Conservation (phyloP, 2,329 filamentous ascomycete species). For the Cladophialophora exuberans region DNA sequence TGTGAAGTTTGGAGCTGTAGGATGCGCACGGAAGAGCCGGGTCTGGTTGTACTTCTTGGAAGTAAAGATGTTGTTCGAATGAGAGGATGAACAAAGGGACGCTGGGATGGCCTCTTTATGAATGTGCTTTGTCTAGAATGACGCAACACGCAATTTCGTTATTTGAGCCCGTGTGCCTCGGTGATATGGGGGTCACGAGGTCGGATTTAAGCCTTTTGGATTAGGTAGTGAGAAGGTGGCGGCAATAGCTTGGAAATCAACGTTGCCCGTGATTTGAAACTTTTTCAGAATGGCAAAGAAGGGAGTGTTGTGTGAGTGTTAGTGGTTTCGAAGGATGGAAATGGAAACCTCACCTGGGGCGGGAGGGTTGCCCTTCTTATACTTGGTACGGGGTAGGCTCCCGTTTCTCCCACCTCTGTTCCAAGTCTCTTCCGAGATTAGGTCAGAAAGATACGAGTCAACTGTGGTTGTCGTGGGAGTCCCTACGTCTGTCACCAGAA, state of each 20-base stretch:
- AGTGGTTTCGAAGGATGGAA: neutral
- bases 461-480: neutral
- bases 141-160: conserved; percentile 23
- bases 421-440: conserved; percentile 1
- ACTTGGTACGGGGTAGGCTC: too few species aligned
- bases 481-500: neutral
- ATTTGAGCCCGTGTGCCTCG: conserved; percentile 21
- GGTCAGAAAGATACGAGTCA: conserved; percentile 20
- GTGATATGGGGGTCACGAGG: conserved; percentile 21
- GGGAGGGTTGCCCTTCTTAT: conserved; percentile 20
- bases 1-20: conserved; percentile 3
- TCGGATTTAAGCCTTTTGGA: conserved; percentile 7
- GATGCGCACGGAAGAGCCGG: too few species aligned
- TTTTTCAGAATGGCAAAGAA: conserved; percentile 3
- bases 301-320: neutral
- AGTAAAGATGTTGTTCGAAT: neutral
- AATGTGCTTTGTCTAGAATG: conserved; percentile 23
- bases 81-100: conserved; percentile 7
- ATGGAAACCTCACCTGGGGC: neutral
- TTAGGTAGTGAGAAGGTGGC: conserved; percentile 2
- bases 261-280: conserved; percentile 2
- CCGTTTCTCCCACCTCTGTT: neutral
- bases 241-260: conserved; percentile 12
- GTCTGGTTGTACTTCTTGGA: too few species aligned
- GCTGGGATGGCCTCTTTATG: conserved; percentile 17